Evolutionary conservation across 2,329 filamentous ascomycete genomes (phyloP), one percentile per base, ranked within the genome.

Genomic region (Alternaria gaisen): DNA sequence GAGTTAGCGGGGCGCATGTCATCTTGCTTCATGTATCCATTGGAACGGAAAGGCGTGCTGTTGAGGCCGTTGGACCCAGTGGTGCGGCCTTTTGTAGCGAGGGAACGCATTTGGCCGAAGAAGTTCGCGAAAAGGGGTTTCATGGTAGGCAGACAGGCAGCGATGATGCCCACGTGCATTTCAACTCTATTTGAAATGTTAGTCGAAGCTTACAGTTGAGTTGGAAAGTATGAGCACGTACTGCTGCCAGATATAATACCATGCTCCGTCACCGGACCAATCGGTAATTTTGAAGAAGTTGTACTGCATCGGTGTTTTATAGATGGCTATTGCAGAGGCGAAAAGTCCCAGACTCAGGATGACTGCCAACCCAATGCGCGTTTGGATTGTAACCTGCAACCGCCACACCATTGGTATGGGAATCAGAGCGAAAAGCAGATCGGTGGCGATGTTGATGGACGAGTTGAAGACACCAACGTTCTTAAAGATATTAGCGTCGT

Each of bases 401-500:
- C 72, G 76, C 65, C 79, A 72, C 24, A 83, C 75, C 69, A 83
- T 76, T 5, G 80, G 79, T 10, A 83, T 76, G 1, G 81, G 81
- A 4, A 82, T 65, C 1, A 78, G 57, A 0, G 81, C 80, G 62
- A 82, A 79, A 7, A 80, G 59, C 10, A 79, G 67, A 61, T 81
- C 79, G 34, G 79, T 80, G 3, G 70, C 61, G 58, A 79, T 79
- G 60, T 78, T 80, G 63, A 80, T 62, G 24, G 72, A 73, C 59
- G 80, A 82, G 70, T 84, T 83, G 67, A 81, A 79, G 38, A 85
- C 67, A 16, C 81, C 82, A 24, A 84, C 78, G n/a, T 76, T 76
- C 18, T 75, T 79, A 69, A 81, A 84, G 1, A 78, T 80, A 80
- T n/a, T 72, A 71, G 9, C 76, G 75, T 50, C 47, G 34, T 69